Evolutionary conservation across 495 filamentous ascomycete species (phyloP).

Genomic region (Terfezia boudieri): DNA sequence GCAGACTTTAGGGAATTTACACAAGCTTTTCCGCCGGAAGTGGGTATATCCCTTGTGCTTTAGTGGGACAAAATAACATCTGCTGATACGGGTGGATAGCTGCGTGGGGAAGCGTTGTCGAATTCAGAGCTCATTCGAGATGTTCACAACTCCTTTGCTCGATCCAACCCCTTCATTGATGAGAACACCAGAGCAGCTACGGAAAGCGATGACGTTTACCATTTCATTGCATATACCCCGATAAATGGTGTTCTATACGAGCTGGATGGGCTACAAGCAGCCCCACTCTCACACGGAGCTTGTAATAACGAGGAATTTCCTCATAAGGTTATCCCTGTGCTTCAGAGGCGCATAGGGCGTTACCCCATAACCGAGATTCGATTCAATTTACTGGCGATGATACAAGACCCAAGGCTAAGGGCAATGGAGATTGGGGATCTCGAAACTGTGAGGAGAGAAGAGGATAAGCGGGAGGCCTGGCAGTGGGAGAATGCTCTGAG

Average conservation of each 20-base stretch:
- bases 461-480: slow-evolving; percentile 69
- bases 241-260: slow-evolving; percentile 68
- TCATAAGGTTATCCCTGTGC: slow-evolving; percentile 60
- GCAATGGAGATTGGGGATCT: slow-evolving; percentile 66
- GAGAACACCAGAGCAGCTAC: slow-evolving; percentile 45
- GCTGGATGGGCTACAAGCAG: slow-evolving; percentile 80
- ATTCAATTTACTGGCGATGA: slow-evolving; percentile 90
- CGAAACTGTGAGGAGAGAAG: slow-evolving; percentile 57
- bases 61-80: neutral
- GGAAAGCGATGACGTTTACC: slow-evolving; percentile 66
- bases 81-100: slow-evolving; percentile 5
- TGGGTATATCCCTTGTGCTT: neutral
- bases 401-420: slow-evolving; percentile 48
- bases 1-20: slow-evolving; percentile 80
- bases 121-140: slow-evolving; percentile 65
- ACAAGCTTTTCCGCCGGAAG: slow-evolving; percentile 59
- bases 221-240: slow-evolving; percentile 89
- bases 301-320: slow-evolving; percentile 51
- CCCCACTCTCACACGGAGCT: slow-evolving; percentile 68
- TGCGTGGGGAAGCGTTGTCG: slow-evolving; percentile 42
- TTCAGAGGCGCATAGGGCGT: slow-evolving; percentile 60
- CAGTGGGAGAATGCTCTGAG: slow-evolving; percentile 88
- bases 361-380: slow-evolving; percentile 76
- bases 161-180: slow-evolving; percentile 72
- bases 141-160: slow-evolving; percentile 83